Base-by-base conservation (phyloP, 331 rosid genomes). In the Pyrus hybrid region DNA sequence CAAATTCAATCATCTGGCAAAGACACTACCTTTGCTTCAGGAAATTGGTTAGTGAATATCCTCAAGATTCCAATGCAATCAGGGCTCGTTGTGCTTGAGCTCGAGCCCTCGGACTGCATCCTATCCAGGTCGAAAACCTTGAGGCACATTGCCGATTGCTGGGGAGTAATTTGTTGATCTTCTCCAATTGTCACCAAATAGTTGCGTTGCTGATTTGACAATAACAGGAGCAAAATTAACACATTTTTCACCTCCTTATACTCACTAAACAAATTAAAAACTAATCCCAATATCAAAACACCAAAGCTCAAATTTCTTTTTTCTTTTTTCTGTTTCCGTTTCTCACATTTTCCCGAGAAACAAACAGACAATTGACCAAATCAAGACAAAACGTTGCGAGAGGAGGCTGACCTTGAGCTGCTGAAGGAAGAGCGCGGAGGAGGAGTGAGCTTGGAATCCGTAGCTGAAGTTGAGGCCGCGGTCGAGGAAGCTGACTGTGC, bases 41-140 rank as follows among this genome's bases (percentile, higher is more conserved):
- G 96, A 83, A 91, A 94, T 73, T 94, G 99, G 76, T 85, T 92
- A 26, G 99, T 94, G 87, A 94, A 94, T 76, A 94, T 88, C 28
- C 97, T 93, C 85, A 94, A 74, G 78, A 88, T 94, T 79, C 99
- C 99, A 79, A 94, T 93, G 82, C 99, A 94, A 79, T 94, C 97
- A 23, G 99, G 99, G 84, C 74, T 87, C 1, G 83, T 74, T 9
- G 84, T 75, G 85, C 97, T 94, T 11, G 85, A 79, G 87, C 97
- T 94, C 14, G 99, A 72, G 75, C 99, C 80, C 83, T 90, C 97
- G 1, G 96, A 81, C 82, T 94, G 90, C 76, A 92, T 94, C 87
- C 86, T 94, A 83, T 94, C 99, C 26, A 94, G 91, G 82, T 92
- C 95, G 69, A 94, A 94, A 79, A 94, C 99, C 87, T 92, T 94